Conservation (phyloP, 2,329 filamentous ascomycete genomes). For the Cryphonectria naterciae region DNA sequence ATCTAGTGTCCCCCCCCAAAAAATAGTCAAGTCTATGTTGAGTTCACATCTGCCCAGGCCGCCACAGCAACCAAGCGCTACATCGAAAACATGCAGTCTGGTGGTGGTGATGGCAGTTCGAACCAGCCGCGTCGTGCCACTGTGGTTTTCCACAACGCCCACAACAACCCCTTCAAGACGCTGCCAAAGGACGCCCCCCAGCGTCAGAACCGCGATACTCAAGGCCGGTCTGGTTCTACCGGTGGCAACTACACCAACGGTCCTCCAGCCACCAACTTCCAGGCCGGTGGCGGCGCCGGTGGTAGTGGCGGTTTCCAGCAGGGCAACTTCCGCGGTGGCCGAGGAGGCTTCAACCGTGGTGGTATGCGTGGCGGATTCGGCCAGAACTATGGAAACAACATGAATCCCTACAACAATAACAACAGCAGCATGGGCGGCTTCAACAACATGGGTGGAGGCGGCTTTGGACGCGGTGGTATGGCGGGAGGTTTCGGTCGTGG, state of each 20-base stretch:
- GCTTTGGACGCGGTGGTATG: constrained; percentile 50
- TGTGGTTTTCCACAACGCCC: constrained; percentile 74
- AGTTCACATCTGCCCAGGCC: constrained; percentile 82
- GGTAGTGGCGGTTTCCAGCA: constrained; percentile 30
- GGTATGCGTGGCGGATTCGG: constrained; percentile 51
- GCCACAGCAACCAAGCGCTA: constrained; percentile 83
- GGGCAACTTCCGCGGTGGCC: constrained; percentile 52
- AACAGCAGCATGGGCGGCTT: constrained; percentile 57
- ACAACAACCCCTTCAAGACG: constrained; percentile 86
- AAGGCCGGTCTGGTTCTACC: constrained; percentile 54
- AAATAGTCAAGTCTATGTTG: constrained; percentile 74
- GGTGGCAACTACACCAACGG: constrained; percentile 50
- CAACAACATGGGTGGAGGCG: constrained; percentile 54
- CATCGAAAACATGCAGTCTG: constrained; percentile 66
- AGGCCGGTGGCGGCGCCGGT: constrained; percentile 39
- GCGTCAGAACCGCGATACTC: constrained; percentile 66
- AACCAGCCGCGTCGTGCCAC: constrained; percentile 64
- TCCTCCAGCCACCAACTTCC: constrained; percentile 41
- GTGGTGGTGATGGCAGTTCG: constrained; percentile 48
- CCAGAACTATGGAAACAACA: constrained; percentile 47
- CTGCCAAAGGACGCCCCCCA: constrained; percentile 84
- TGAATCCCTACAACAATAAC: constrained; percentile 35
- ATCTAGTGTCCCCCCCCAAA: constrained; percentile 1
- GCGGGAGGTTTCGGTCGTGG: constrained; percentile 59
- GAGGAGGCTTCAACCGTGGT: constrained; percentile 54